Percentiles rank a stretch among this genome's conserved stretches.
Evolutionary conservation across 805 yeast species (phyloP).

Genomic region (Sugiyamaella marilandica): DNA sequence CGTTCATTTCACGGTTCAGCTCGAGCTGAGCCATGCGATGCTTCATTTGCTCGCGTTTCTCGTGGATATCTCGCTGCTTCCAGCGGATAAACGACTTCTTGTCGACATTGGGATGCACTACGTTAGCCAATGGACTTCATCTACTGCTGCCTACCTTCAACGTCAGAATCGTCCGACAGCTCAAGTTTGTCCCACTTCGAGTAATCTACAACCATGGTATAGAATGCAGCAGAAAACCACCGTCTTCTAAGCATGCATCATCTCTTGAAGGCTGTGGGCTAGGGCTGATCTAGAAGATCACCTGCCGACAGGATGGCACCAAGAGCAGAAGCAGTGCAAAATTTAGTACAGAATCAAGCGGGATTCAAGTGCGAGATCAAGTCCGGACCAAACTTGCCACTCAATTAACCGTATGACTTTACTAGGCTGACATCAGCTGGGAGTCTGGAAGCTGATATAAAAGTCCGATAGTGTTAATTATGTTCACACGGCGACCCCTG

Average conservation of each 20-base stretch:
- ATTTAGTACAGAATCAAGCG: no score
- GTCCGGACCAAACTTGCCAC: no score
- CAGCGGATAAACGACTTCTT: constrained; percentile 86
- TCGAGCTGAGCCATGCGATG: constrained; percentile 70
- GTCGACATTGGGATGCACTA: constrained; percentile 95
- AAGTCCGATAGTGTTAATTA: no score
- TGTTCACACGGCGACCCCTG: no score
- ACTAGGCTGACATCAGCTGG: no score
- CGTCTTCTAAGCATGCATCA: background rate
- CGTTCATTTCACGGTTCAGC: constrained; percentile 77
- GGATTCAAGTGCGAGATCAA: no score
- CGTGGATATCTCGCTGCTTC: constrained; percentile 97
- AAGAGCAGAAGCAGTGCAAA: no score
- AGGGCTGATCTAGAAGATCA: no score
- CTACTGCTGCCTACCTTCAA: constrained; percentile 45
- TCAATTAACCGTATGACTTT: no score
- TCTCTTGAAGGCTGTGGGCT: no score
- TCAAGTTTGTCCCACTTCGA: constrained; percentile 98
- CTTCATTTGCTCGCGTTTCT: constrained; percentile 76
- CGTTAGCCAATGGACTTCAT: background rate
- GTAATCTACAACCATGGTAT: constrained; percentile 77
- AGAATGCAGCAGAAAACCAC: background rate
- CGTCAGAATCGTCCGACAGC: constrained; percentile 91
- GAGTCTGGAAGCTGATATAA: no score
- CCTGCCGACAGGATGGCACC: no score